These are phyloP conservation scores for Aspergillus heteromorphus DNA, from an alignment of 495 filamentous ascomycete genomes.

Conservation along the genomic window DNA sequence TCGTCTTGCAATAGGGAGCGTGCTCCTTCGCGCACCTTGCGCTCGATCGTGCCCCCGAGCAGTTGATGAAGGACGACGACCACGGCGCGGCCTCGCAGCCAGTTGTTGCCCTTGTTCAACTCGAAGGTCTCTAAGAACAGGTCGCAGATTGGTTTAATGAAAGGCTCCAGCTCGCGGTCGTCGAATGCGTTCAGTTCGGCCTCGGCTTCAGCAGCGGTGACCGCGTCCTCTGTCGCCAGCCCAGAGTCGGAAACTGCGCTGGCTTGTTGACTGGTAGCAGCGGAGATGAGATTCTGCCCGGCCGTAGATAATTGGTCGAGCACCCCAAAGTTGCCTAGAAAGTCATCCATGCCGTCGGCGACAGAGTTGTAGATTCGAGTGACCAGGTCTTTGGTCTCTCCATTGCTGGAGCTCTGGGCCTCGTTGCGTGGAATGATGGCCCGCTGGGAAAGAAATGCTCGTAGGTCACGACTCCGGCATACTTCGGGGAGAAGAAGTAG, in stretches of 20 bases:
- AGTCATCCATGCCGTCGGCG: conserved; percentile 96
- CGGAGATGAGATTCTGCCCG: conserved; percentile 87
- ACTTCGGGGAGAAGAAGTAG: conserved; percentile 85
- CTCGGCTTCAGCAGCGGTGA: conserved; percentile 81
- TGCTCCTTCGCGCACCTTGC: conserved; percentile 80
- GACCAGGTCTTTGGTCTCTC: conserved; percentile 82
- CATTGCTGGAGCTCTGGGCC: conserved; percentile 48
- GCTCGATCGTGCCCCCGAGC: conserved; percentile 82
- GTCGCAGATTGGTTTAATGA: conserved; percentile 97
- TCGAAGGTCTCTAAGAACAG: conserved; percentile 96
- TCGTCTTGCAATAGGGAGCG: conserved; percentile 69
- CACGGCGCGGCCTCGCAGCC: conserved; percentile 87
- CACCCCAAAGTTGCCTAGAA: conserved; percentile 89
- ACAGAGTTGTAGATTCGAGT: conserved; percentile 93
- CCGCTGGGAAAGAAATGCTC: conserved; percentile 89
- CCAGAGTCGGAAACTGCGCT: conserved; percentile 28
- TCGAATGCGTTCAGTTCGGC: conserved; percentile 94
- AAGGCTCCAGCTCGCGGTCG: conserved; percentile 80
- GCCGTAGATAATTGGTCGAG: conserved; percentile 91
- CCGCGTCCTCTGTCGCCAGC: conserved; percentile 51
- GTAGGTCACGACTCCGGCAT: conserved; percentile 85
- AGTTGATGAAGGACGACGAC: conserved; percentile 74
- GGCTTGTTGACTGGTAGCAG: conserved; percentile 66
- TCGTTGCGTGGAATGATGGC: conserved; percentile 59
- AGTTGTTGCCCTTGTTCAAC: conserved; percentile 88